A percentile compares a stretch with the other conserved stretches of the same genome.
phyloP scores from a whole-genome alignment of 1,139 yeast species.

The Pichia sp. region DNA sequence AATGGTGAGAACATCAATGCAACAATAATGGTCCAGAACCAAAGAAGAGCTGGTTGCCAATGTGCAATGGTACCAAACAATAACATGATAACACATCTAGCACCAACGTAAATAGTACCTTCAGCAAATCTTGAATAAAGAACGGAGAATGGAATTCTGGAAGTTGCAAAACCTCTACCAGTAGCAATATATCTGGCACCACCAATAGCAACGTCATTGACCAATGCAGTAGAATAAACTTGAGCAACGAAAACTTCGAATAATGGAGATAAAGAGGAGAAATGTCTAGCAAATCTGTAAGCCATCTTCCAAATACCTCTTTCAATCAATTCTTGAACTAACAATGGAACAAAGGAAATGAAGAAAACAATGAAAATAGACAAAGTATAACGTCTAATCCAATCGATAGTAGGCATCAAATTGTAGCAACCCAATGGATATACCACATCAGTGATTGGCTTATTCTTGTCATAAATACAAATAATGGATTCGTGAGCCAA shows the following conservation, averaged over 20 bases:
- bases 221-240: constrained; percentile 86
- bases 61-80: constrained; percentile 87
- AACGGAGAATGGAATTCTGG: constrained; percentile 95
- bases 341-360: constrained; percentile 92
- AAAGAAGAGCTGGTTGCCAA: constrained; percentile 95
- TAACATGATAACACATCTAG: constrained; percentile 82
- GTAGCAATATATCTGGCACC: constrained; percentile 99
- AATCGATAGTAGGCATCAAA: constrained; percentile 81
- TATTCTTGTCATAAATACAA: constrained; percentile 76
- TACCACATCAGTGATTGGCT: constrained; percentile 79
- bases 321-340: constrained; percentile 95
- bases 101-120: constrained; percentile 94
- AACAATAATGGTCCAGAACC: constrained; percentile 97
- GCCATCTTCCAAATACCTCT: constrained; percentile 96
- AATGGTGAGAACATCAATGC: constrained; percentile 93
- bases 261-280: constrained; percentile 87
- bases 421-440: constrained; percentile 94
- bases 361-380: constrained; percentile 98
- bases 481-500: constrained; percentile 85
- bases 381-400: constrained; percentile 96
- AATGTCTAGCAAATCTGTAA: constrained; percentile 85
- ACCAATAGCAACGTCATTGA: constrained; percentile 93
- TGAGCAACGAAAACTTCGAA: constrained; percentile 99
- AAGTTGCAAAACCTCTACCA: constrained; percentile 99
- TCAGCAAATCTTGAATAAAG: constrained; percentile 96